Evolutionary conservation across 2,329 filamentous ascomycete species (phyloP), one percentile per base, ranked within the genome.

Genomic region (Myotisia sp.): DNA sequence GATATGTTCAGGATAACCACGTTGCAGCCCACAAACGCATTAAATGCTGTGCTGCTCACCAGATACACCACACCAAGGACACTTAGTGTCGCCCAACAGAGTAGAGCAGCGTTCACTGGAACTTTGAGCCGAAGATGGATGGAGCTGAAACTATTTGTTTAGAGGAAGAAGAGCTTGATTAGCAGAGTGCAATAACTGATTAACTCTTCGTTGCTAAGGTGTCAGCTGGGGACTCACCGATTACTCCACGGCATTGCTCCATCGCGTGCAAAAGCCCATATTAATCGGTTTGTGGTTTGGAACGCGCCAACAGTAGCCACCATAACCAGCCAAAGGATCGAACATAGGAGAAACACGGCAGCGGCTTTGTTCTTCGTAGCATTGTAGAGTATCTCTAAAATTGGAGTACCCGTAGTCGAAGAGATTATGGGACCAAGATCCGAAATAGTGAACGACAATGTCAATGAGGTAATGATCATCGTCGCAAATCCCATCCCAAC

Each of bases 191-290:
- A 6, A 52, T 45, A 8, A 67, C 47, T 38, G n/a, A n/a, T n/a
- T n/a, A n/a, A n/a, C n/a, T n/a, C n/a, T n/a, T n/a, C n/a, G n/a
- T n/a, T n/a, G n/a, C n/a, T n/a, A n/a, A n/a, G n/a, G n/a, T n/a
- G n/a, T n/a, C n/a, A n/a, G n/a, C n/a, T n/a, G n/a, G n/a, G n/a
- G n/a, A n/a, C n/a, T n/a, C 56, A 57, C 12, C 40, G 26, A 10
- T 57, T 53, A 5, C 52, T 56, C 0, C 16, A 32, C 9, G 65
- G 64, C 1, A 68, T 36, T 2, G 64, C 66, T 7, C 53, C 45
- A 43, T 69, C 66, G 3, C 66, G 54, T 5, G 66, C 64, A 43
- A 69, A 68, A n/a, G 60, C 63, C 64, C 64, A 69, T 35, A 58
- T 61, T 5, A 67, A 51, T 1, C 65, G 54, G 24, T 67, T 62